Percentiles rank a stretch among this genome's conserved stretches.
Evolutionary conservation across 352 stramenopile species (phyloP).

Genomic region (Sclerospora graminicola): DNA sequence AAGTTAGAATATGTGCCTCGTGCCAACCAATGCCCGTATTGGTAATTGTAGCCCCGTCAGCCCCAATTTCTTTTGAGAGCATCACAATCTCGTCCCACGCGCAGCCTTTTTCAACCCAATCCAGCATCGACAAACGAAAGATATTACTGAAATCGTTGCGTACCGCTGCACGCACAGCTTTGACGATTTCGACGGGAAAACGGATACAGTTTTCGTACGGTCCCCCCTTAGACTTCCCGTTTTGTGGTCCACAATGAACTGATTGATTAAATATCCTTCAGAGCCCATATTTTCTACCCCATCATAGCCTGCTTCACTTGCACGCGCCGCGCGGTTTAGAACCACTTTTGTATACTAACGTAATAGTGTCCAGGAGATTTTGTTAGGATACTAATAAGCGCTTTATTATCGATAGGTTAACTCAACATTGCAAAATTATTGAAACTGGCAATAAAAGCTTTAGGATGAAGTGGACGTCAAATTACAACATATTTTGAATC

Average conservation of each 20-base stretch:
- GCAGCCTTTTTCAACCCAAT: slow-evolving; percentile 89
- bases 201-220: slow-evolving; percentile 90
- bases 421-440: no score
- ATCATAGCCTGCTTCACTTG: slow-evolving; percentile 90
- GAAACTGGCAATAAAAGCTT: no score
- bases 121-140: slow-evolving; percentile 93
- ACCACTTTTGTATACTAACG: no score
- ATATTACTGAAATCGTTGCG: slow-evolving; percentile 98
- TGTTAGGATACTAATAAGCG: no score
- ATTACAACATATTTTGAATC: no score
- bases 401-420: no score
- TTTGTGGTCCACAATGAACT: slow-evolving; percentile 93
- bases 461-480: no score
- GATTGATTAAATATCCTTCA: slow-evolving; percentile 97
- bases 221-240: slow-evolving; percentile 93
- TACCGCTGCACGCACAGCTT: no score
- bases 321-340: slow-evolving; percentile 75
- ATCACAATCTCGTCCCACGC: slow-evolving; percentile 83
- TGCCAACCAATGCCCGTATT: slow-evolving; percentile 99
- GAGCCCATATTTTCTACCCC: slow-evolving; percentile 97
- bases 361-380: no score
- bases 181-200: no score
- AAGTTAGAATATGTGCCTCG: slow-evolving; percentile 94
- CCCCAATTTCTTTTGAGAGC: slow-evolving; percentile 88
- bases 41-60: slow-evolving; percentile 91